Conservation (phyloP, 179 eudicot genomes). For the Sideroxylon spinosum region DNA sequence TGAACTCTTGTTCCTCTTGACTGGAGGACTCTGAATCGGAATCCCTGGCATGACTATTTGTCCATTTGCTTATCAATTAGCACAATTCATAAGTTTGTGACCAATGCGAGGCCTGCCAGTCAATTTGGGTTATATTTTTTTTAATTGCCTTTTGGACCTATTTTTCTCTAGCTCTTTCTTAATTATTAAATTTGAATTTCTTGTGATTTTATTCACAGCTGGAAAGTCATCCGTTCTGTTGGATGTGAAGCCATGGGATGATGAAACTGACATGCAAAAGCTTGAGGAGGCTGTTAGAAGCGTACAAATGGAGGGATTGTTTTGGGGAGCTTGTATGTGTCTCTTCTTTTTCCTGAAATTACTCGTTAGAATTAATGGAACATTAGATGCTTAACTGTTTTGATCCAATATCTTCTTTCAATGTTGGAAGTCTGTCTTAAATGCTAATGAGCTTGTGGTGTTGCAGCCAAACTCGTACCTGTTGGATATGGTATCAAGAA, state of each 20-base stretch:
- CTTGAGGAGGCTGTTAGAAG: conserved; percentile 91
- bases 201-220: conserved; percentile 36
- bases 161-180: neutral
- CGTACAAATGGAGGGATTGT: conserved; percentile 68
- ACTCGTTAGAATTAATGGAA: neutral
- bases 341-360: conserved; percentile 6
- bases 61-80: neutral
- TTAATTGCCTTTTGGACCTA: neutral
- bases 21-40: too few relatives aligned
- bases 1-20: conserved; percentile 1
- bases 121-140: neutral
- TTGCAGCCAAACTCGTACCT: conserved; percentile 72
- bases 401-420: neutral
- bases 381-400: neutral
- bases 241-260: conserved; percentile 99
- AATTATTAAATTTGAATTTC: neutral
- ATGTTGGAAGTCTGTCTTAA: neutral
- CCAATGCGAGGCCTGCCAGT: neutral
- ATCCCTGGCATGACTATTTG: neutral
- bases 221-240: conserved; percentile 87
- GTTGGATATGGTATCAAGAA: conserved; percentile 97
- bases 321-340: conserved; percentile 93
- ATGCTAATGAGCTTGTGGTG: neutral
- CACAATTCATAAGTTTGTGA: neutral
- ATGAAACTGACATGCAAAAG: conserved; percentile 92